Evolutionary conservation across 768 basidiomycete genomes (phyloP).

Genomic region (Strobilomyces dryophilus): DNA sequence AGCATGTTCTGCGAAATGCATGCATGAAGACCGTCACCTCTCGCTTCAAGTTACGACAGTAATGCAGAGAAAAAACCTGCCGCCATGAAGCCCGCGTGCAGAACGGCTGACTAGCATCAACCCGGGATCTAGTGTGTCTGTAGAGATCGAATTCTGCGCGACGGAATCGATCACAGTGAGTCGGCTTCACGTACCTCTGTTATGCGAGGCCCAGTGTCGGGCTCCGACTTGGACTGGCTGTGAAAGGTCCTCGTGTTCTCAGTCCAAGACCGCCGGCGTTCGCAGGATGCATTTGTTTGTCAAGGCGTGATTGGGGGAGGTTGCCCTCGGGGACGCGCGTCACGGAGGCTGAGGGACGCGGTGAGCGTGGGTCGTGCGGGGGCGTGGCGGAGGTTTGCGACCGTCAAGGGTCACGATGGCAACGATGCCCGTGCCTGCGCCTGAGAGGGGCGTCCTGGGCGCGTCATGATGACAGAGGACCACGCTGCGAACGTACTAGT

Average conservation of each 20-base stretch:
- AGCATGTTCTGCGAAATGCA: too few relatives aligned
- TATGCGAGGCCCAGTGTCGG: too few relatives aligned
- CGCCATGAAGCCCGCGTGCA: too few relatives aligned
- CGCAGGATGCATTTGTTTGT: slow-evolving; percentile 29
- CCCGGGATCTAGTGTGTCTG: too few relatives aligned
- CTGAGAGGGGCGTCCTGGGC: slow-evolving; percentile 39
- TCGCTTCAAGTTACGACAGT: too few relatives aligned
- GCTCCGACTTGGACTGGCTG: slow-evolving; percentile 40
- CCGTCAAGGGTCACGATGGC: slow-evolving; percentile 61
- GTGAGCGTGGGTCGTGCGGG: neutral
- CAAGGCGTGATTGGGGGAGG: slow-evolving; percentile 35
- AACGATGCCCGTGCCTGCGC: slow-evolving; percentile 84
- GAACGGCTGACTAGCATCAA: too few relatives aligned
- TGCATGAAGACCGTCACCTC: too few relatives aligned
- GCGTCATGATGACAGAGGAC: neutral
- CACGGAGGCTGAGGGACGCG: slow-evolving; percentile 74
- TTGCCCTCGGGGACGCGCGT: slow-evolving; percentile 76
- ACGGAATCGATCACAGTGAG: too few relatives aligned
- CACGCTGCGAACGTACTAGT: slow-evolving; percentile 40
- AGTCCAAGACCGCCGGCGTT: slow-evolving; percentile 59
- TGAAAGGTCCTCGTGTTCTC: slow-evolving; percentile 63
- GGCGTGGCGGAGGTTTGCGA: slow-evolving; percentile 60
- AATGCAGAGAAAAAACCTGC: too few relatives aligned
- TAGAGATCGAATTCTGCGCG: too few relatives aligned
- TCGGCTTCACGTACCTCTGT: too few relatives aligned